A percentile compares a stretch with the other conserved stretches of the same genome.
Evolutionary conservation across 1,284 basidiomycete species (phyloP).

Genomic region (Ustilago esculenta): DNA sequence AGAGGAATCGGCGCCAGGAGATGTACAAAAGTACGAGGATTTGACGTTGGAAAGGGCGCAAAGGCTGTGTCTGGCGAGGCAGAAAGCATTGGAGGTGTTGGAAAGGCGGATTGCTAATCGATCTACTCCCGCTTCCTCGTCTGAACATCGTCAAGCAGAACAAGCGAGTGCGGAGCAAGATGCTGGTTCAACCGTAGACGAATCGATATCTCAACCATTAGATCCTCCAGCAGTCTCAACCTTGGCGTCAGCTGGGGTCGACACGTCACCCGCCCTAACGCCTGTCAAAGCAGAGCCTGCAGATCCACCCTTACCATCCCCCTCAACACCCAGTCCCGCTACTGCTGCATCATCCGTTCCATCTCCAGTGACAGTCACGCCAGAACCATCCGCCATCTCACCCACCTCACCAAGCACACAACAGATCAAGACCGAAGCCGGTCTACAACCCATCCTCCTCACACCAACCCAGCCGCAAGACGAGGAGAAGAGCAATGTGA

Average conservation of each 20-base stretch:
- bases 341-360: neutral
- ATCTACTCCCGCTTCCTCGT: neutral
- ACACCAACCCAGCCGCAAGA: neutral
- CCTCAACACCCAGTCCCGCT: too few species aligned
- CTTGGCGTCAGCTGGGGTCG: too few species aligned
- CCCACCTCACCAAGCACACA: neutral
- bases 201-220: too few species aligned
- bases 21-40: slow-evolving; percentile 33
- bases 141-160: neutral
- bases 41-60: slow-evolving; percentile 48
- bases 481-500: slow-evolving; percentile 8
- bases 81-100: slow-evolving; percentile 43
- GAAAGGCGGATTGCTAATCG: slow-evolving; percentile 18
- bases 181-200: too few species aligned
- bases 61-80: slow-evolving; percentile 46
- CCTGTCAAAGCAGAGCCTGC: neutral
- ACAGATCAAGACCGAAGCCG: too few species aligned
- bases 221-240: too few species aligned
- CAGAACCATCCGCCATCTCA: slow-evolving; percentile 6
- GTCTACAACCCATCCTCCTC: too few species aligned
- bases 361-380: neutral
- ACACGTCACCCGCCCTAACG: too few species aligned
- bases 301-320: too few species aligned
- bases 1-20: neutral
- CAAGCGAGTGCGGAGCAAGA: neutral